Evolutionary conservation across 176 grass and related monocot species (phyloP).

Genomic region (Luzula sylvatica): DNA sequence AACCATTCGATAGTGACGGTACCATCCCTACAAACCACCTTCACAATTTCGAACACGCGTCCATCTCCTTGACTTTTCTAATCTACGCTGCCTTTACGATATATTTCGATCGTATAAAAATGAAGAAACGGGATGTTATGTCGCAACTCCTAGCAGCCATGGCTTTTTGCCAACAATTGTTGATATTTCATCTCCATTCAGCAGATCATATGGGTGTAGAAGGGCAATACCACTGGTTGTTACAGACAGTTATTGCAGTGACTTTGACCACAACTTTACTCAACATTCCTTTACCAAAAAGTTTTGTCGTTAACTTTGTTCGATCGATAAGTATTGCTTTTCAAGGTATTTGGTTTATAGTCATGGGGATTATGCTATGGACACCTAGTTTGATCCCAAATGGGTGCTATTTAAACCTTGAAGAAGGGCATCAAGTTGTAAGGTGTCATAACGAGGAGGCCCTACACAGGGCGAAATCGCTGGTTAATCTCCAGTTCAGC

Average conservation of each 20-base stretch:
- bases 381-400: slow-evolving; percentile 59
- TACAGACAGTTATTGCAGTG: slow-evolving; percentile 61
- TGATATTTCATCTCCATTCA: slow-evolving; percentile 79
- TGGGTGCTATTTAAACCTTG: slow-evolving; percentile 64
- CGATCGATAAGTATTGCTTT: slow-evolving; percentile 61
- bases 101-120: slow-evolving; percentile 37
- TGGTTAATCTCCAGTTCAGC: slow-evolving; percentile 94
- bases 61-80: slow-evolving; percentile 71
- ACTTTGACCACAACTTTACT: slow-evolving; percentile 57
- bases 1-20: slow-evolving; percentile 74
- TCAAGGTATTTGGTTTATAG: slow-evolving; percentile 70
- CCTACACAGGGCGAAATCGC: slow-evolving; percentile 56
- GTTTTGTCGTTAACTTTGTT: slow-evolving; percentile 53
- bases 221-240: slow-evolving; percentile 73
- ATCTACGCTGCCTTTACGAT: slow-evolving; percentile 57
- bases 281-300: slow-evolving; percentile 37
- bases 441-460: slow-evolving; percentile 56
- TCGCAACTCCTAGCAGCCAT: slow-evolving; percentile 38
- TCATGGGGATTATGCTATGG: slow-evolving; percentile 94
- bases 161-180: slow-evolving; percentile 69
- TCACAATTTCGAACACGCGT: slow-evolving; percentile 98
- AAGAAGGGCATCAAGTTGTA: slow-evolving; percentile 68
- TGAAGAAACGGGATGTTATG: slow-evolving; percentile 38
- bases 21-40: slow-evolving; percentile 84
- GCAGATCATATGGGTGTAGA: slow-evolving; percentile 87